Evolutionary conservation across 2,329 filamentous ascomycete genomes (phyloP).

Genomic region (Nigrospora osmanthi): DNA sequence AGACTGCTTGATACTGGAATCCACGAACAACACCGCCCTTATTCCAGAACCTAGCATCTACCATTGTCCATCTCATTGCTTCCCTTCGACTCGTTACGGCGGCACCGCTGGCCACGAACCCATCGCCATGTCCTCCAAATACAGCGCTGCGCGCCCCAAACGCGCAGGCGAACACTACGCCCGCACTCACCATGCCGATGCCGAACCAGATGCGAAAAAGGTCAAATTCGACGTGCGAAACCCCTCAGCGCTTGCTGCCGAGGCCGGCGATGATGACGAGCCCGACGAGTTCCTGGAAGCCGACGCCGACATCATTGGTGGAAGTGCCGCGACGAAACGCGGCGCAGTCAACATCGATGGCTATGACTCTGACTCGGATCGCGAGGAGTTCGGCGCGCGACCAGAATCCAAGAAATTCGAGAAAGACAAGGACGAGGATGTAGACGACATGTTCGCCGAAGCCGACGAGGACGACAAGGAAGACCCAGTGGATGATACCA

Average conservation of each 20-base stretch:
- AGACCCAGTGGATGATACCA: constrained; percentile 37
- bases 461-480: constrained; percentile 52
- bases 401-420: constrained; percentile 21
- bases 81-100: no score
- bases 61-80: no score
- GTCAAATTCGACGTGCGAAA: constrained; percentile 93
- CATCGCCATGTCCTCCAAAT: constrained; percentile 44
- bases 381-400: constrained; percentile 49
- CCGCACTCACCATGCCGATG: constrained; percentile 60
- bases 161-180: constrained; percentile 76
- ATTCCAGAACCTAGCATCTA: no score
- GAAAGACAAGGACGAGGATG: constrained; percentile 43
- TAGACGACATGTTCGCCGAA: constrained; percentile 81
- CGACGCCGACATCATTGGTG: constrained; percentile 90
- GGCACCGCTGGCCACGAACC: no score
- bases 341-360: constrained; percentile 95
- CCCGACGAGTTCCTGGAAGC: constrained; percentile 69
- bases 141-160: constrained; percentile 68
- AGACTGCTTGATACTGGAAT: no score
- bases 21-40: no score
- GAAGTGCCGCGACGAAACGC: constrained; percentile 69
- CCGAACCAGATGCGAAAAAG: constrained; percentile 55
- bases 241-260: constrained; percentile 81
- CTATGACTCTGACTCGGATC: constrained; percentile 89
- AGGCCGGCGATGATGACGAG: constrained; percentile 51